A percentile compares a stretch with the other conserved stretches of the same genome.
phyloP scores from a whole-genome alignment of 2,329 filamentous ascomycete genomes.

The Emmonsiellopsis sp. region DNA sequence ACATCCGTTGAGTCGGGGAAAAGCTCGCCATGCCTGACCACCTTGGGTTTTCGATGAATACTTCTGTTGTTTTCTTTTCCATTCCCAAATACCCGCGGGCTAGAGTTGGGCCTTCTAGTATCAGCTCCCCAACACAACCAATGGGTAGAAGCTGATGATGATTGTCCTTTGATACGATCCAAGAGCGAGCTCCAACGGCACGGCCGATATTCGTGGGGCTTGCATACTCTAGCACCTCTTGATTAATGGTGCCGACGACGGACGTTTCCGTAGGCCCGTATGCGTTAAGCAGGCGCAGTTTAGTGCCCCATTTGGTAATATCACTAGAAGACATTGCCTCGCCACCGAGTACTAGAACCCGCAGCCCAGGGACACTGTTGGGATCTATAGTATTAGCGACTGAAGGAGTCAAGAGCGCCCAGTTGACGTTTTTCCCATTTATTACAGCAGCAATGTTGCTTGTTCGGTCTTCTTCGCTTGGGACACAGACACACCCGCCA shows the following conservation, averaged over 20 bases:
- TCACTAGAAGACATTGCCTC: conserved; percentile 64
- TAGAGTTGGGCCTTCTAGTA: conserved; percentile 29
- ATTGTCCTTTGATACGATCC: conserved; percentile 27
- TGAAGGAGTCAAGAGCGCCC: conserved; percentile 38
- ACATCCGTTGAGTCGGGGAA: conserved; percentile 42
- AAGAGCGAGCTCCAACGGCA: conserved; percentile 15
- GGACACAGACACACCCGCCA: conserved; percentile 42
- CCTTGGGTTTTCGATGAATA: conserved; percentile 21
- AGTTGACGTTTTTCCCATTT: conserved; percentile 42
- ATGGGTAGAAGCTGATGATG: conserved; percentile 27
- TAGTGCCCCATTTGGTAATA: conserved; percentile 55
- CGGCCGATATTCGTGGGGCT: not conserved
- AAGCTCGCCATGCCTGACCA: conserved; percentile 14
- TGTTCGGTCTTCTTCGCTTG: conserved; percentile 37
- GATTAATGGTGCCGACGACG: not conserved
- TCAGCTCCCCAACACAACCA: conserved; percentile 27
- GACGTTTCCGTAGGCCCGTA: conserved; percentile 28
- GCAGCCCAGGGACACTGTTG: conserved; percentile 30
- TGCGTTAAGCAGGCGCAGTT: conserved; percentile 28
- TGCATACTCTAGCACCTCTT: not conserved
- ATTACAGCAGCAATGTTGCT: conserved; percentile 41
- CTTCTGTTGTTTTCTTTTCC: conserved; percentile 23
- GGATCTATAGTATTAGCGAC: conserved; percentile 34
- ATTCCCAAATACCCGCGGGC: conserved; percentile 33
- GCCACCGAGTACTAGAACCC: conserved; percentile 36